These are phyloP conservation scores for Sambucus nigra DNA, from an alignment of 129 eudicot genomes.

Conservation along the genomic window DNA sequence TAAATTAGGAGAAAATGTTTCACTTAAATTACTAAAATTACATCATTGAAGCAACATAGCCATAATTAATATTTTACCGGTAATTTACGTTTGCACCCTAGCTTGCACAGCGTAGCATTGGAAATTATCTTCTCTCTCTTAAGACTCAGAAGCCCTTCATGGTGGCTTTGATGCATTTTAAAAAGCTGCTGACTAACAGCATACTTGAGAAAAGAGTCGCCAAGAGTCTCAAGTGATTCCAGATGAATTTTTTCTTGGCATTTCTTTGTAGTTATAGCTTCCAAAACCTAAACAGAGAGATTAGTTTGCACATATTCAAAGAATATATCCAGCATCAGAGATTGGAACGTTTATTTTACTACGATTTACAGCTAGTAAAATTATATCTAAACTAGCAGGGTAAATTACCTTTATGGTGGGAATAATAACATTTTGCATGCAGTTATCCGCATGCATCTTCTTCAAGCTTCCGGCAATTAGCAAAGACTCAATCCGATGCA, in stretches of 20 bases:
- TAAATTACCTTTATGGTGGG: slow-evolving; percentile 47
- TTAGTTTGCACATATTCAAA: background rate
- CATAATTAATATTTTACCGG: slow-evolving; percentile 35
- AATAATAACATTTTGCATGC: slow-evolving; percentile 34
- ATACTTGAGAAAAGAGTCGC: slow-evolving; percentile 83
- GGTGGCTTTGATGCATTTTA: slow-evolving; percentile 38
- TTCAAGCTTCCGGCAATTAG: slow-evolving; percentile 57
- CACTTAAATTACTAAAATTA: background rate
- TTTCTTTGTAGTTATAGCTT: slow-evolving; percentile 71
- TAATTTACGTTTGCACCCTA: slow-evolving; percentile 60
- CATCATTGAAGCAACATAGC: background rate
- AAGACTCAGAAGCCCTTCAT: slow-evolving; percentile 64
- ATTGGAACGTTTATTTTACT: background rate
- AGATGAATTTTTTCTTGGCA: slow-evolving; percentile 67
- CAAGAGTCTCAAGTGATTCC: slow-evolving; percentile 90
- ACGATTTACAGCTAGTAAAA: background rate
- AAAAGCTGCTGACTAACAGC: slow-evolving; percentile 77
- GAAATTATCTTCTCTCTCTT: slow-evolving; percentile 42
- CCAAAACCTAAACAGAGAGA: slow-evolving; percentile 36
- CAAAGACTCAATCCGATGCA: slow-evolving; percentile 78
- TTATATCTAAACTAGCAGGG: background rate
- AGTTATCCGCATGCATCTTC: slow-evolving; percentile 34
- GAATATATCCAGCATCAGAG: background rate
- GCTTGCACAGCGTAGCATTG: slow-evolving; percentile 62
- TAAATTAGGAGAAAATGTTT: background rate